Base-by-base conservation (phyloP, 2,329 filamentous ascomycete genomes). In the Pseudophaeomoniella oleicola region DNA sequence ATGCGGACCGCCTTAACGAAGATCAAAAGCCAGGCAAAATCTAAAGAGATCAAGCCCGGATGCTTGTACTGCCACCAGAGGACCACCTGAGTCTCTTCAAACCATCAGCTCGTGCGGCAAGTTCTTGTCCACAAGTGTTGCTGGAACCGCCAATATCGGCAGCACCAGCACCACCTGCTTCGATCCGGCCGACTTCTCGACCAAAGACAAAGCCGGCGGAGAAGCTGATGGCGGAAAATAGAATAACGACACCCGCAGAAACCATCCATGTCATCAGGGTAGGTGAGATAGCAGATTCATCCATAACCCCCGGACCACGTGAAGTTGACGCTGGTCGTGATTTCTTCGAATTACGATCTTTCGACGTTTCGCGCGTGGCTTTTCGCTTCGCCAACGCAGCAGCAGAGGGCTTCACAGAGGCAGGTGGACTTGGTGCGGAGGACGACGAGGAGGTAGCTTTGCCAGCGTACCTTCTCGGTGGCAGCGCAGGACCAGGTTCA, bases 191-290 rank as follows among this genome's bases (percentile, higher is more conserved):
- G 3, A 71, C 64, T 43, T 78, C 73, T 37, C 65, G 65, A 9
- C 75, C 75, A 11, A 76, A 61, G 11, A 70, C 67, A 46, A 78
- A 78, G 1, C 75, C 75, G 3, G 75, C 74, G 1, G 71, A 71
- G 51, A 78, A 79, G 46, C 72, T 75, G 42, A 78, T 66, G 2
- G 74, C 75, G 12, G 70, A 74, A 38, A 78, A 68, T 0, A 78
- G 61, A 2, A 78, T 71, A 2, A 78, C 71, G 13, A 78, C 72
- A 2, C 75, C 73, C 0, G 75, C 75, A 34, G 71, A 74, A 33
- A 78, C 67, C 3, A 78, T 69, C 75, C 75, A 79, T 0, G 74
- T 77, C 45, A 78, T 66, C 5, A 78, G 56, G 0, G 74, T 78
- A 1, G 74, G 74, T 19, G 63, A 70, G 39, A 72, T 62, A 4